These are phyloP conservation scores for Stevia rebaudiana DNA, from an alignment of 140 eudicot genomes.

Conservation along the genomic window DNA sequence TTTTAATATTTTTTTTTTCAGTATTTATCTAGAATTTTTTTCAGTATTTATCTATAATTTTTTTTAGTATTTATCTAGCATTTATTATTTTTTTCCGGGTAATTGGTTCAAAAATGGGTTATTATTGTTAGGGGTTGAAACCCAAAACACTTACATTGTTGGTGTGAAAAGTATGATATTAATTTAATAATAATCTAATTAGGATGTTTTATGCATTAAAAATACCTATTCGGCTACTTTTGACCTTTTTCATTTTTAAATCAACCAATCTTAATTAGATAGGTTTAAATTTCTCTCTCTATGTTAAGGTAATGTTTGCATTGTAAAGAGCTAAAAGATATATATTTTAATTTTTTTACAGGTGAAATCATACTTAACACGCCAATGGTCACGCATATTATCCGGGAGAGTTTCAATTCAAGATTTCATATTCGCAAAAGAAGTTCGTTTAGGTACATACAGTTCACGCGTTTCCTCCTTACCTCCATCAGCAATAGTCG, in stretches of 20 bases:
- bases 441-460: constrained; percentile 90
- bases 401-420: constrained; percentile 79
- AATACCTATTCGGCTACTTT: background rate
- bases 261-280: background rate
- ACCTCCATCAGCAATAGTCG: constrained; percentile 97
- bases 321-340: constrained; percentile 7
- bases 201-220: background rate
- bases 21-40: background rate
- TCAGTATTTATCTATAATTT: background rate
- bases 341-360: constrained; percentile 19
- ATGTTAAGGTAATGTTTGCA: background rate
- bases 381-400: constrained; percentile 85
- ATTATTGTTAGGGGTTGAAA: background rate
- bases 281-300: background rate
- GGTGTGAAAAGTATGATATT: background rate
- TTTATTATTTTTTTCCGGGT: background rate
- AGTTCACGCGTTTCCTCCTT: constrained; percentile 62
- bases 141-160: background rate
- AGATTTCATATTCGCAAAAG: constrained; percentile 92
- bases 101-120: background rate
- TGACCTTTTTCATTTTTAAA: background rate
- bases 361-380: constrained; percentile 66
- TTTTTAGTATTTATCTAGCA: background rate
- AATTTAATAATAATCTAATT: background rate
- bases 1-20: background rate